Evolutionary conservation across 305 asterid genomes (phyloP).

Genomic region (Solanum aculeatissimum): DNA sequence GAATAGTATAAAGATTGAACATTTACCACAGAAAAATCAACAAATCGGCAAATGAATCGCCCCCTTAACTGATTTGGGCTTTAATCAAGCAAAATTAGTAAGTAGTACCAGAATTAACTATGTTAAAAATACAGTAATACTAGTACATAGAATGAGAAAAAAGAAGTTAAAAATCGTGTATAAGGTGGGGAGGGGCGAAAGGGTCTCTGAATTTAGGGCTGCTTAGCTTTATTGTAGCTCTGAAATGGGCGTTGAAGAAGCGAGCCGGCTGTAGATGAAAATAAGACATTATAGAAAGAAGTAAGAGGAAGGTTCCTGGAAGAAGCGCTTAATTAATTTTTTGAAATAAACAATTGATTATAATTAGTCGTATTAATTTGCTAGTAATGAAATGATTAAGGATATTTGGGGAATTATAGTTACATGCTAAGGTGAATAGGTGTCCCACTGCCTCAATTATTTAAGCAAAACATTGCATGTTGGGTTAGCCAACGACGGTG

Average conservation of each 20-base stretch:
- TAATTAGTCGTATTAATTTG: not conserved
- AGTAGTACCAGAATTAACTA: not conserved
- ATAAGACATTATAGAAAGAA: not conserved
- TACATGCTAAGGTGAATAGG: not conserved
- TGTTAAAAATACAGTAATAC: not conserved
- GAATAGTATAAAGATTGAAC: not conserved
- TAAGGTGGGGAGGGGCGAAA: not conserved
- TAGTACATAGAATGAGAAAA: not conserved
- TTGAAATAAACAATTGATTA: not conserved
- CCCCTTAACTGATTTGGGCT: not conserved
- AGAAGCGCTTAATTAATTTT: conserved; percentile 14
- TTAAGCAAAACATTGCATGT: not conserved
- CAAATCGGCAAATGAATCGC: not conserved
- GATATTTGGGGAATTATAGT: not conserved
- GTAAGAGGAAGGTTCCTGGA: conserved; percentile 50
- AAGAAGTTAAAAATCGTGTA: not conserved
- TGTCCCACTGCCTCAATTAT: not conserved
- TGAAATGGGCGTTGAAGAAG: not conserved
- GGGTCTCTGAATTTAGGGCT: not conserved
- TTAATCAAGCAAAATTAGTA: not conserved
- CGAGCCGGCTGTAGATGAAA: conserved; percentile 15
- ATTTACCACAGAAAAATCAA: not conserved
- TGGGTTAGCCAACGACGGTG: not conserved
- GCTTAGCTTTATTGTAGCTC: not conserved
- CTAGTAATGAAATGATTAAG: not conserved